These are phyloP conservation scores for Metschnikowia picachoensis DNA, from an alignment of 805 yeast genomes.

Conservation along the genomic window DNA sequence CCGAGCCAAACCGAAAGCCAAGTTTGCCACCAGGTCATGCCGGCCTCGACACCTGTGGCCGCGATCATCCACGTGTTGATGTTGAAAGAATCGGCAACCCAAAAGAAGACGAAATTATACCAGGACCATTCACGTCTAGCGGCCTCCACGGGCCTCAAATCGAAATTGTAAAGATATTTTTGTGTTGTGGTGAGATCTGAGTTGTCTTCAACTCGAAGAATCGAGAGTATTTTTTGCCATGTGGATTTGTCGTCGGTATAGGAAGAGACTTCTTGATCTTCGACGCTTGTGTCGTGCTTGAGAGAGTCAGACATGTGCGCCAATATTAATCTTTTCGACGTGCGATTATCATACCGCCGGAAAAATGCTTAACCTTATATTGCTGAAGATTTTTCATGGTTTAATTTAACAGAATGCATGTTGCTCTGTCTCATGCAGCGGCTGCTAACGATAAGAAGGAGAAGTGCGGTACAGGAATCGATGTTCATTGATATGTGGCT, in stretches of 20 bases:
- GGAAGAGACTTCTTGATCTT: conserved; percentile 1
- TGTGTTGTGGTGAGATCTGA: conserved; percentile 51
- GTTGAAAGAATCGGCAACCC: conserved; percentile 90
- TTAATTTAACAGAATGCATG: too few species aligned
- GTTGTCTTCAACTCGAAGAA: conserved; percentile 31
- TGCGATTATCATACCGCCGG: too few species aligned
- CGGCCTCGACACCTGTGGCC: conserved; percentile 68
- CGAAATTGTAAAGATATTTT: conserved; percentile 67
- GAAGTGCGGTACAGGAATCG: too few species aligned
- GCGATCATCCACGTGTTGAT: conserved; percentile 92
- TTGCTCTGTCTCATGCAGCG: too few species aligned
- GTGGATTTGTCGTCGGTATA: conserved; percentile 66
- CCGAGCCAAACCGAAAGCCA: conserved; percentile 91
- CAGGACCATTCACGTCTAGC: conserved; percentile 80
- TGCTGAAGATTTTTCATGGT: too few species aligned
- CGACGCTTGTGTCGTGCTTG: conserved; percentile 7
- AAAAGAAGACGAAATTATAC: conserved; percentile 74
- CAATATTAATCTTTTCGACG: too few species aligned
- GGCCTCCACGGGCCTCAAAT: conserved; percentile 73
- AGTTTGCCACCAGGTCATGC: conserved; percentile 84
- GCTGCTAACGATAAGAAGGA: too few species aligned
- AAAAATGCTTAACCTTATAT: too few species aligned
- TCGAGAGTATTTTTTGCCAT: conserved; percentile 12
- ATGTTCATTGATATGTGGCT: too few species aligned
- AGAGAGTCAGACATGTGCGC: background rate